phyloP scores from a whole-genome alignment of 495 filamentous ascomycete species.

The Pyrenula aspistea region DNA sequence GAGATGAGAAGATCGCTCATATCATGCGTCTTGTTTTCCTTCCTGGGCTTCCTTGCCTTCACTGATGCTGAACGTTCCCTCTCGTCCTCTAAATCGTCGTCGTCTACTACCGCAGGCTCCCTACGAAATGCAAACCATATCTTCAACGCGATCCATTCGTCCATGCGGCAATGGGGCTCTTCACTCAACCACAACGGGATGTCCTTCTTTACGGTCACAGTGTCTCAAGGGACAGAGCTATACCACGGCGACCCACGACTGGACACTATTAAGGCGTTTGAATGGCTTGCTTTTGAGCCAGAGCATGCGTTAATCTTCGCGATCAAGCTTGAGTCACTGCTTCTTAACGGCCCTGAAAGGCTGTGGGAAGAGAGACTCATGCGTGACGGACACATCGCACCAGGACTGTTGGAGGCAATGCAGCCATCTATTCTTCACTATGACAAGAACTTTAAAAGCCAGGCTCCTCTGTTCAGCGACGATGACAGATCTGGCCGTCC shows the following conservation, averaged over 20 bases:
- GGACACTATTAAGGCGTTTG: conserved; percentile 32
- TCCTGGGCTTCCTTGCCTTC: no score
- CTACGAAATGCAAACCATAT: conserved; percentile 51
- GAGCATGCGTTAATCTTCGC: conserved; percentile 54
- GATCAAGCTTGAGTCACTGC: background rate
- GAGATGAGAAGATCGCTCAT: no score
- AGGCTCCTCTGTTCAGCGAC: background rate
- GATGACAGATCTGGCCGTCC: no score
- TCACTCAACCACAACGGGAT: conserved; percentile 59
- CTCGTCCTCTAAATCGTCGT: no score
- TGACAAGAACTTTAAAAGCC: conserved; percentile 3
- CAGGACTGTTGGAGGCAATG: background rate
- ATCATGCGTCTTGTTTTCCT: no score
- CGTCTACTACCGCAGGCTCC: no score
- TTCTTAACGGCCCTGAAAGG: background rate
- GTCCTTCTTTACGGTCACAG: conserved; percentile 46
- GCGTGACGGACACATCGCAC: background rate
- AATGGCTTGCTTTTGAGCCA: conserved; percentile 63
- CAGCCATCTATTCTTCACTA: background rate
- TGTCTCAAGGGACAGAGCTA: conserved; percentile 46
- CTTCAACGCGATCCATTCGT: conserved; percentile 55
- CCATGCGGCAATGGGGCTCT: conserved; percentile 60
- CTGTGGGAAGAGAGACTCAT: background rate
- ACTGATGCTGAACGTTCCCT: no score
- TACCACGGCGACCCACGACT: conserved; percentile 43